These are phyloP conservation scores for Oryza brachyantha DNA, from an alignment of 176 grass and related monocot species.

Conservation along the genomic window DNA sequence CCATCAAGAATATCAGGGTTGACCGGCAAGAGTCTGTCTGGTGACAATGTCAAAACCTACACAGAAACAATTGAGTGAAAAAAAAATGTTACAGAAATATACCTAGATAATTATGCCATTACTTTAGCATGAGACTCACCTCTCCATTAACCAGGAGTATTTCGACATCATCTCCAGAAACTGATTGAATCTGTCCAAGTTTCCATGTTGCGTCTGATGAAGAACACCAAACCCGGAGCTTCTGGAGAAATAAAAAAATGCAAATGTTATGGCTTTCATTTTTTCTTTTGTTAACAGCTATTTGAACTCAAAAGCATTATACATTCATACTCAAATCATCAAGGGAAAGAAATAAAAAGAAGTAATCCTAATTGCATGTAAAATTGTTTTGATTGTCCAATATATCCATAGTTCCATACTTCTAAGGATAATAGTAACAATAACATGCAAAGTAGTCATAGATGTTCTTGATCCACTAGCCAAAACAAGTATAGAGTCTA, in stretches of 20 bases:
- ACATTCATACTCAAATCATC: slow-evolving; percentile 12
- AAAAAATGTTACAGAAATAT: slow-evolving; percentile 23
- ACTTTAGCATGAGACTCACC: slow-evolving; percentile 49
- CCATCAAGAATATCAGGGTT: slow-evolving; percentile 96
- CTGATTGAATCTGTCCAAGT: slow-evolving; percentile 77
- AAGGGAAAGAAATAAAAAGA: slow-evolving; percentile 20
- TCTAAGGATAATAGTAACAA: slow-evolving; percentile 16
- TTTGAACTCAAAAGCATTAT: background rate
- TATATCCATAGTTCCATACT: slow-evolving; percentile 18
- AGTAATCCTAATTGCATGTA: slow-evolving; percentile 5
- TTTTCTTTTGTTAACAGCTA: slow-evolving; percentile 7
- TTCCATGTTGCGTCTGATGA: slow-evolving; percentile 68
- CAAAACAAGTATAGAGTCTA: slow-evolving; percentile 5
- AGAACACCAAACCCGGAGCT: slow-evolving; percentile 83
- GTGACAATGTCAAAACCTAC: slow-evolving; percentile 66
- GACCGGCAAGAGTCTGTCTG: slow-evolving; percentile 69
- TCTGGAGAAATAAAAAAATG: slow-evolving; percentile 52
- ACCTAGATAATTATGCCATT: slow-evolving; percentile 3
- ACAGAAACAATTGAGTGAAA: slow-evolving; percentile 36
- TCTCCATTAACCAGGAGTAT: slow-evolving; percentile 69
- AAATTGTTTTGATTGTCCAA: background rate
- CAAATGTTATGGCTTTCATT: slow-evolving; percentile 14
- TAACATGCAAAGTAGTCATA: slow-evolving; percentile 5
- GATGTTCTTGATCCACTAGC: slow-evolving; percentile 2
- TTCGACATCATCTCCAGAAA: slow-evolving; percentile 64